Evolutionary conservation across 192 early-diverging fungal genomes (phyloP).

Genomic region (Geranomyces michiganensis): DNA sequence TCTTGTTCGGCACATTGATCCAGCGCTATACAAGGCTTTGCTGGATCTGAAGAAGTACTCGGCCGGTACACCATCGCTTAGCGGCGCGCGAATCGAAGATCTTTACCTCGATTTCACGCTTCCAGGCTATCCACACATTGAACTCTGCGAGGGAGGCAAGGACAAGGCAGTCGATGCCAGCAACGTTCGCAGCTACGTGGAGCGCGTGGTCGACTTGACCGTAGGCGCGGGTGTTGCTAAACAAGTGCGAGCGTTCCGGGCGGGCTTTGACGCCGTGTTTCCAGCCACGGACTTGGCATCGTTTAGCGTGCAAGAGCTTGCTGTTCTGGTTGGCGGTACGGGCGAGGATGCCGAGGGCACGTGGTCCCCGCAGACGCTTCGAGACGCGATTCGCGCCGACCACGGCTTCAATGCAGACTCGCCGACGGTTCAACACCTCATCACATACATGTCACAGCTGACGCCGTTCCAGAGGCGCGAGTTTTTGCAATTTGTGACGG

Average conservation of each 20-base stretch:
- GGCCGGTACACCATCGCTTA: conserved; percentile 55
- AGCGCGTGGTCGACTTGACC: conserved; percentile 64
- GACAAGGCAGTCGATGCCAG: conserved; percentile 73
- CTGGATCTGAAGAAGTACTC: conserved; percentile 67
- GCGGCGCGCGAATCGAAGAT: conserved; percentile 52
- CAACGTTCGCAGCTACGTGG: conserved; percentile 82
- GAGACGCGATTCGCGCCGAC: conserved; percentile 75
- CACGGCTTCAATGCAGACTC: conserved; percentile 82
- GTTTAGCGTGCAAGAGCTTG: conserved; percentile 76
- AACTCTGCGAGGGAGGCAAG: conserved; percentile 64
- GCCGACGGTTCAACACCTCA: conserved; percentile 63
- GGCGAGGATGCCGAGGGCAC: conserved; percentile 49
- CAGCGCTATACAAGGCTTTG: conserved; percentile 68
- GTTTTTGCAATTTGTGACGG: conserved; percentile 88
- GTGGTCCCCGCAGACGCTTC: conserved; percentile 70
- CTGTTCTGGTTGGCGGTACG: conserved; percentile 65
- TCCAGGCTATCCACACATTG: conserved; percentile 74
- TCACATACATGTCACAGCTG: conserved; percentile 72
- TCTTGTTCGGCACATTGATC: conserved; percentile 59
- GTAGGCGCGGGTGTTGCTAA: conserved; percentile 65
- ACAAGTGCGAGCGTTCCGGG: conserved; percentile 77
- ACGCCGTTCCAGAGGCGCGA: conserved; percentile 62
- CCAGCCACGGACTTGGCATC: conserved; percentile 66
- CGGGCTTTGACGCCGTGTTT: conserved; percentile 84
- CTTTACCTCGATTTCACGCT: conserved; percentile 86